These are phyloP conservation scores for Blastocladiella britannica DNA, from an alignment of 192 early-diverging fungal species.

Conservation along the genomic window DNA sequence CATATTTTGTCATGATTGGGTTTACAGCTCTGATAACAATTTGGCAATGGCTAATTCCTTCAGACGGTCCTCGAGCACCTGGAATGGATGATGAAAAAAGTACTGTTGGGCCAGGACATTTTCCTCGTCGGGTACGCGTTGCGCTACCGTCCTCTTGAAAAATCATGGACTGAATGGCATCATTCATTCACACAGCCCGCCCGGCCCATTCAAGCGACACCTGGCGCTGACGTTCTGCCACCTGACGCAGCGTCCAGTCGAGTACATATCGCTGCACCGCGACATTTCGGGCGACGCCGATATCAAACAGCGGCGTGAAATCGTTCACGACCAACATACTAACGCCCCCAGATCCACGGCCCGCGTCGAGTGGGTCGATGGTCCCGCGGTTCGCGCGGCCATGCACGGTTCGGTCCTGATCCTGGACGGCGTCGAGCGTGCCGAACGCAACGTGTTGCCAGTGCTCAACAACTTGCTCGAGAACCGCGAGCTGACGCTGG, in stretches of 20 bases:
- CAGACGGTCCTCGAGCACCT: constrained; percentile 7
- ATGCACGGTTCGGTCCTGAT: constrained; percentile 37
- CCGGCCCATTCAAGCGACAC: constrained; percentile 18
- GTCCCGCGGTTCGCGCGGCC: constrained; percentile 34
- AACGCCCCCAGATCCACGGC: too few relatives aligned
- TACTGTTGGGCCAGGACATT: constrained; percentile 26
- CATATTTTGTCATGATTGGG: too few relatives aligned
- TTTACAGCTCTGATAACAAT: too few relatives aligned
- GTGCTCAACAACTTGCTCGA: constrained; percentile 70
- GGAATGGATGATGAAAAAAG: constrained; percentile 34
- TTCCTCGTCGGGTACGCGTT: constrained; percentile 19
- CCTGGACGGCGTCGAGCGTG: constrained; percentile 53
- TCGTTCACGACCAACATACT: constrained; percentile 32
- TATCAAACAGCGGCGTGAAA: constrained; percentile 63
- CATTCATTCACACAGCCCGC: constrained; percentile 5
- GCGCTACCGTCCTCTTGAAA: not conserved
- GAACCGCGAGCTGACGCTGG: constrained; percentile 64
- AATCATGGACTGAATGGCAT: too few relatives aligned
- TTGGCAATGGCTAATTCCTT: too few relatives aligned
- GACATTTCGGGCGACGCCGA: constrained; percentile 57
- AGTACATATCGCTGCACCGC: constrained; percentile 49
- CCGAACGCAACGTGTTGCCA: constrained; percentile 64
- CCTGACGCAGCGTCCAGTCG: constrained; percentile 26
- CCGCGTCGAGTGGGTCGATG: constrained; percentile 25
- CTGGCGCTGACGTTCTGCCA: constrained; percentile 18